Base-by-base conservation (phyloP, 305 asterid genomes). In the Nicotiana rustica region DNA sequence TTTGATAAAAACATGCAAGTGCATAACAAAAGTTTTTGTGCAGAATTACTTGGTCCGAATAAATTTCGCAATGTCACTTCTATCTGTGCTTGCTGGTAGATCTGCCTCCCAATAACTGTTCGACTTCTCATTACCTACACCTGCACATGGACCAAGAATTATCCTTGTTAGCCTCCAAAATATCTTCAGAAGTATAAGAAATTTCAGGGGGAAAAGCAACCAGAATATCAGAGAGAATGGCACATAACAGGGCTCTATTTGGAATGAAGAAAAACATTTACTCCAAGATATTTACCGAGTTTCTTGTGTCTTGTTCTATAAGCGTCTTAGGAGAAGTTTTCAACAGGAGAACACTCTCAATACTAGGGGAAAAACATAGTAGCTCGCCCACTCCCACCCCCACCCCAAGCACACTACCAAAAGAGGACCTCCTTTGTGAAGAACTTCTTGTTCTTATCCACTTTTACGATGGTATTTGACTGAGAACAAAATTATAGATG, bases 21-120 rank as follows among this genome's bases (percentile, higher is more conserved):
- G 75, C 15, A 79, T 65, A 70, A 67, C 79, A 4, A 31, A 83
- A 33, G 78, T 38, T 52, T 8, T 80, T 65, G 18, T 10, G 60
- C 56, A 56, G 79, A 64, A 15, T 90, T 92, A 96, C 98, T 96
- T 96, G 90, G 88, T 85, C 55, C 84, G 88, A 75, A 96, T 91
- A 85, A 91, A 96, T 38, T 75, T 87, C 55, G 90, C 93, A 19
- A 90, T 90, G 56, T 92, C 89, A 71, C 88, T 89, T 89, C 97
- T 91, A 86, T 91, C 89, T 9, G 21, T 75, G 9, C 84, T 55
- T 62, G 83, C 84, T 1, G 92, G 93, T 82, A 96, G 85, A 71
- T 89, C 91, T 80, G 94, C 97, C 87, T 96, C 98, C 97, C 95
- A 96, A 85, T 92, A 94, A 7, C 81, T 85, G 84, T 96, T 96